Conservation (phyloP, 108 stramenopile species). For the Cyclotella sp. region DNA sequence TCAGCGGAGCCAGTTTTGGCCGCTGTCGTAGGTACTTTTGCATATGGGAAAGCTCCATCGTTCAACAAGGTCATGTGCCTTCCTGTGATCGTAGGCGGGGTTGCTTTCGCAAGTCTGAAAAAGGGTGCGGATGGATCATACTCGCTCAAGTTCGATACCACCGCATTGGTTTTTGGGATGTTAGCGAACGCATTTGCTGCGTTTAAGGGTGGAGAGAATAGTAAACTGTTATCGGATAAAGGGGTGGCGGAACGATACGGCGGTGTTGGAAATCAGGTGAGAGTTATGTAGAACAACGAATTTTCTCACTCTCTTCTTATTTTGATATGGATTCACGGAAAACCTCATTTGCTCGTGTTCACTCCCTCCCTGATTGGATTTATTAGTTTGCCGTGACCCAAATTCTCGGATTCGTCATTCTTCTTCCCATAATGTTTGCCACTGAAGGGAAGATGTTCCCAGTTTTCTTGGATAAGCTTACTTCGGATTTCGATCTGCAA, state of each 20-base stretch:
- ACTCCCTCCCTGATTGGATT: background rate
- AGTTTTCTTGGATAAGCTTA: conserved; percentile 50
- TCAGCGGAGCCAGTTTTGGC: conserved; percentile 60
- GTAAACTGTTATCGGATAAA: conserved; percentile 58
- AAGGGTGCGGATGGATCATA: conserved; percentile 53
- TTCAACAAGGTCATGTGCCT: conserved; percentile 58
- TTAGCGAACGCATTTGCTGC: conserved; percentile 63
- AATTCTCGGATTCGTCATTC: conserved; percentile 59
- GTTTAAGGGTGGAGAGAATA: conserved; percentile 64
- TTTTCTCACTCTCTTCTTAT: too few species aligned
- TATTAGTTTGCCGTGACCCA: conserved; percentile 62
- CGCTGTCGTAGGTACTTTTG: conserved; percentile 56
- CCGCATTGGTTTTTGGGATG: conserved; percentile 60
- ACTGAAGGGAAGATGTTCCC: conserved; percentile 55
- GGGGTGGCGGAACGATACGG: conserved; percentile 58
- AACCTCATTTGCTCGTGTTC: background rate
- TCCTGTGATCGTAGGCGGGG: conserved; percentile 63
- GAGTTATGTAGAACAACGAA: conserved; percentile 7
- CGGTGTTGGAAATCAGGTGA: conserved; percentile 67
- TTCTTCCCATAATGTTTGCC: conserved; percentile 58
- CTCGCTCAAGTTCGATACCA: conserved; percentile 62
- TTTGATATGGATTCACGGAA: background rate
- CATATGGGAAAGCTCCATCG: conserved; percentile 58
- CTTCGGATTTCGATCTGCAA: conserved; percentile 52
- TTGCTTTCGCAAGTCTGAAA: conserved; percentile 63